Conservation (phyloP, 2,329 filamentous ascomycete genomes). For the Calycina marina region DNA sequence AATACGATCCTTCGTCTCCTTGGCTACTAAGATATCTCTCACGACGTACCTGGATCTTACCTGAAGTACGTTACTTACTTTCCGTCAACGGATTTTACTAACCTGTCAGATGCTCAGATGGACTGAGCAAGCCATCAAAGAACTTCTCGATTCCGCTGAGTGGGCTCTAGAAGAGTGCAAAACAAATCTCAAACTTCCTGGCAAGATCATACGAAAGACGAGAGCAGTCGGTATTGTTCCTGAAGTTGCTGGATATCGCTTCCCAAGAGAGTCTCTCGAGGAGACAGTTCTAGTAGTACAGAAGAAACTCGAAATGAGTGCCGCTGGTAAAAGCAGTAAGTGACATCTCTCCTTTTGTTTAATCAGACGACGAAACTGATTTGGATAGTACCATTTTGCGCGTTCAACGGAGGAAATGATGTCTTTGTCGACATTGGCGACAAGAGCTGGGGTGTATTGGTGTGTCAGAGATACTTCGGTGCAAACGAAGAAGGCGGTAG, state of each 20-base stretch:
- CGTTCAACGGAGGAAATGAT: slow-evolving; percentile 95
- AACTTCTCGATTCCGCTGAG: slow-evolving; percentile 82
- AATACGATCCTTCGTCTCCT: slow-evolving; percentile 49
- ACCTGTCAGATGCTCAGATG: slow-evolving; percentile 55
- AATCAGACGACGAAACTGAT: too few relatives aligned
- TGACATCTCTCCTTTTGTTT: too few relatives aligned
- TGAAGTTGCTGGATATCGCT: slow-evolving; percentile 44
- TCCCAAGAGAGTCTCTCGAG: slow-evolving; percentile 79
- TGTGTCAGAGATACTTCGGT: slow-evolving; percentile 84
- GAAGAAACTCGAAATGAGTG: slow-evolving; percentile 73
- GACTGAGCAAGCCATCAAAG: slow-evolving; percentile 61
- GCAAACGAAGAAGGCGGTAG: slow-evolving; percentile 22
- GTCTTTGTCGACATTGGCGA: slow-evolving; percentile 98
- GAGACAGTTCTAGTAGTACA: slow-evolving; percentile 93
- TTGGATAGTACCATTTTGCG: slow-evolving; percentile 97
- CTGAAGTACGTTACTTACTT: slow-evolving; percentile 26
- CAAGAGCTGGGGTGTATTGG: slow-evolving; percentile 88
- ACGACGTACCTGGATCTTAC: slow-evolving; percentile 54
- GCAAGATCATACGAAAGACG: slow-evolving; percentile 73
- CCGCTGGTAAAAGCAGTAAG: slow-evolving; percentile 43
- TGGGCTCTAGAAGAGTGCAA: slow-evolving; percentile 71
- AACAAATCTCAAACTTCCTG: slow-evolving; percentile 63
- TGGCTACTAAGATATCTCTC: slow-evolving; percentile 56
- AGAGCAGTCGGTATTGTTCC: slow-evolving; percentile 70
- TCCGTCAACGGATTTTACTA: background rate